Evolutionary conservation across 805 yeast species (phyloP).

Genomic region (Clavispora vitiphila): DNA sequence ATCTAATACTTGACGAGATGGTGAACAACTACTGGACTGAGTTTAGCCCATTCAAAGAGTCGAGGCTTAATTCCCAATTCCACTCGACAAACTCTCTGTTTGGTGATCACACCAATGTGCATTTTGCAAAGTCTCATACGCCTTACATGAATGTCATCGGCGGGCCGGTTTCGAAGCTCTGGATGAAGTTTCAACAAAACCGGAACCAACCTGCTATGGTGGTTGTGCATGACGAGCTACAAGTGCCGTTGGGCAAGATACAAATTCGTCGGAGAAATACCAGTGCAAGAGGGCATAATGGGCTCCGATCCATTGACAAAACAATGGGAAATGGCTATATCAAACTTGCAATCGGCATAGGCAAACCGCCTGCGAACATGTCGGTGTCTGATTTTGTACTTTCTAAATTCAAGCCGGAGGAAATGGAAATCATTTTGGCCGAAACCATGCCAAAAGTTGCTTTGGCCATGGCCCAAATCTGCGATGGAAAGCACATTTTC

Average conservation of each 20-base stretch:
- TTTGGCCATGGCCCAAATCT: conserved; percentile 32
- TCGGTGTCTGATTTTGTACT: conserved; percentile 63
- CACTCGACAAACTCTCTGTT: background rate
- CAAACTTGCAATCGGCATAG: conserved; percentile 76
- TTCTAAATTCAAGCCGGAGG: conserved; percentile 43
- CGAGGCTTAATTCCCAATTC: background rate
- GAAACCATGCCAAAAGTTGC: conserved; percentile 40
- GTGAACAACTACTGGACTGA: conserved; percentile 21
- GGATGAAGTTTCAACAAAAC: conserved; percentile 29
- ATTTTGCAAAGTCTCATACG: conserved; percentile 47
- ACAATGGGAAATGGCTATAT: conserved; percentile 48
- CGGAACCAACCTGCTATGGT: conserved; percentile 37
- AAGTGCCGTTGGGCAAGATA: conserved; percentile 58
- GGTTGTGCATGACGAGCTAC: conserved; percentile 77
- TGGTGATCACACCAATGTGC: conserved; percentile 15
- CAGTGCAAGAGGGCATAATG: conserved; percentile 81
- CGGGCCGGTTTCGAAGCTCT: conserved; percentile 43
- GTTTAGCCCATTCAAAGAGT: conserved; percentile 12
- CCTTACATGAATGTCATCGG: conserved; percentile 74
- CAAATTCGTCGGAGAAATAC: conserved; percentile 57
- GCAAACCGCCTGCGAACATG: conserved; percentile 48
- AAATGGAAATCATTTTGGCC: conserved; percentile 35
- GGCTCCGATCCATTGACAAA: conserved; percentile 55
- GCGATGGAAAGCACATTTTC: conserved; percentile 10
- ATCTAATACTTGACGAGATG: conserved; percentile 41